A percentile compares a stretch with the other conserved stretches of the same genome.
Evolutionary conservation across 805 yeast species (phyloP).

Genomic region (Hanseniaspora thailandica): DNA sequence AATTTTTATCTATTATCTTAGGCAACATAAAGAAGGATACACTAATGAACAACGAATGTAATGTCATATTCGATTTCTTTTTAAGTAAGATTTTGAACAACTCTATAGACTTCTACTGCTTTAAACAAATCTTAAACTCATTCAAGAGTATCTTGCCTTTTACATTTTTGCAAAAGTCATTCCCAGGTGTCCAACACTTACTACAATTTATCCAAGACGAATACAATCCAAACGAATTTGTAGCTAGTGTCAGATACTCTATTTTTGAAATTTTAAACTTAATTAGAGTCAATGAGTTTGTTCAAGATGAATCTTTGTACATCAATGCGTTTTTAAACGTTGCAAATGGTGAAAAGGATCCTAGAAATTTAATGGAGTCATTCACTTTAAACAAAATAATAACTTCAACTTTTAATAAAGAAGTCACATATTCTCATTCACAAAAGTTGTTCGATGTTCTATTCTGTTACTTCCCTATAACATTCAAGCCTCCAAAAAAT

Average conservation of each 20-base stretch:
- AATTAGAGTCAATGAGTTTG: slow-evolving; percentile 23
- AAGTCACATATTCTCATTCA: slow-evolving; percentile 33
- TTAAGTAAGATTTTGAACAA: slow-evolving; percentile 39
- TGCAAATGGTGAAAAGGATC: slow-evolving; percentile 88
- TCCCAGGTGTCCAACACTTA: slow-evolving; percentile 24
- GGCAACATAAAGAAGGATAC: slow-evolving; percentile 23
- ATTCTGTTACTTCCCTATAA: slow-evolving; percentile 93
- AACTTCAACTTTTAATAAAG: slow-evolving; percentile 29
- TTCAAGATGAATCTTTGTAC: slow-evolving; percentile 21
- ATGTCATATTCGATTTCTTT: slow-evolving; percentile 41
- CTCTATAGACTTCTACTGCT: slow-evolving; percentile 44
- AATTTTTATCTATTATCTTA: slow-evolving; percentile 34
- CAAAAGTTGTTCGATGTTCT: slow-evolving; percentile 75
- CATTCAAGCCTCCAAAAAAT: slow-evolving; percentile 77
- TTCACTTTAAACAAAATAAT: slow-evolving; percentile 46
- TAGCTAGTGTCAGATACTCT: slow-evolving; percentile 51
- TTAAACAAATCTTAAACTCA: slow-evolving; percentile 44
- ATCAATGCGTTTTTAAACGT: slow-evolving; percentile 51
- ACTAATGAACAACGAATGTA: slow-evolving; percentile 32
- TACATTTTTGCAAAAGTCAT: slow-evolving; percentile 27
- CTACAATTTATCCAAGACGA: slow-evolving; percentile 28
- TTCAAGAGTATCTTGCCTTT: slow-evolving; percentile 42
- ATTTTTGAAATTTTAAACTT: slow-evolving; percentile 42
- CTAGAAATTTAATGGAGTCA: slow-evolving; percentile 66
- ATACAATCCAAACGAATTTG: slow-evolving; percentile 46